These are phyloP conservation scores for Sorghum bicolor DNA, from an alignment of 176 grass and related monocot genomes.

Conservation along the genomic window Sorghum_bicolor_NCBIv3 NC_012870.2:2843001-2843500, in stretches of 20 bases:
- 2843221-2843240: constrained; percentile 45
- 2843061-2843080: background rate
- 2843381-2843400: constrained; percentile 96
- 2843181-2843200: constrained; percentile 70
- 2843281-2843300: constrained; percentile 97
- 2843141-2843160: constrained; percentile 57
- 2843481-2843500: background rate
- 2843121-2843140: constrained; percentile 87
- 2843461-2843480: background rate
- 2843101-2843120: constrained; percentile 72
- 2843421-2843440: constrained; percentile 56
- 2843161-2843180: constrained; percentile 77
- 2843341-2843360: constrained; percentile 88
- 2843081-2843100: constrained; percentile 80
- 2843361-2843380: constrained; percentile 88
- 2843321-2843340: constrained; percentile 62
- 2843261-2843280: constrained; percentile 91
- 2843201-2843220: constrained; percentile 50
- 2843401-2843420: constrained; percentile 80
- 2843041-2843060: background rate
- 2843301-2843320: constrained; percentile 78
- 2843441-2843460: background rate
- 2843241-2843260: constrained; percentile 84
- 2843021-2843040: background rate
- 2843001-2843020: background rate